Base-by-base conservation (phyloP, 305 asterid genomes). In the Nicotiana rustica region DNA sequence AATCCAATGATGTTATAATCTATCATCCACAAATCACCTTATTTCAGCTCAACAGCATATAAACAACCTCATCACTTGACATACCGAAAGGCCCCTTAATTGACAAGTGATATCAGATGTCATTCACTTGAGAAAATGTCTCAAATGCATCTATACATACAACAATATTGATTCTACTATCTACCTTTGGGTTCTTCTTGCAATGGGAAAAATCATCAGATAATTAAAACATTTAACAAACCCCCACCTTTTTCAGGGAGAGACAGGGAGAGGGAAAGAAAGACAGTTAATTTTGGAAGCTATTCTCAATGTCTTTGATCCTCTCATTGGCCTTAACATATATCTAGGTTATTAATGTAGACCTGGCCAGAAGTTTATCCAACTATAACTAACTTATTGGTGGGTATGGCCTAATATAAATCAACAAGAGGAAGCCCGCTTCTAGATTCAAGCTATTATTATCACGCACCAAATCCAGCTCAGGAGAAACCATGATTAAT, bases 381-480 rank as follows among this genome's bases (percentile, higher is more conserved):
- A 47, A 38, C 44, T 25, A 73, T 73, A 73, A 15, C 79, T 49
- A 73, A 49, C 64, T 25, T 49, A 73, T 49, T 49, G 64, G 44
- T 38, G 52, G 14, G 79, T 49, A 7, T 49, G 44, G 79, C 79
- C 29, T 6, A 25, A 73, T 44, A 44, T 18, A 71, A 71, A 17
- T 19, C 2, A 14, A 33, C 79, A 71, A 71, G n/a, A 13, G 1
- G 64, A 21, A 73, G 79, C 79, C 41, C 25, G 62, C 62, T 73
- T 73, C 41, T 73, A 49, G 41, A 79, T 47, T 38, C 59, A 33
- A 36, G 35, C 82, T 61, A 4, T 36, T 62, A 61, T 33, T 61
- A 61, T 36, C 70, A 79, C 67, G 29, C 61, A 36, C 61, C 82
- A 79, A 79, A 62, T 18, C 73, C 73, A 79, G 56, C 79, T 14